phyloP scores from a whole-genome alignment of 352 stramenopile genomes.

The Globisporangium viniferum region DNA sequence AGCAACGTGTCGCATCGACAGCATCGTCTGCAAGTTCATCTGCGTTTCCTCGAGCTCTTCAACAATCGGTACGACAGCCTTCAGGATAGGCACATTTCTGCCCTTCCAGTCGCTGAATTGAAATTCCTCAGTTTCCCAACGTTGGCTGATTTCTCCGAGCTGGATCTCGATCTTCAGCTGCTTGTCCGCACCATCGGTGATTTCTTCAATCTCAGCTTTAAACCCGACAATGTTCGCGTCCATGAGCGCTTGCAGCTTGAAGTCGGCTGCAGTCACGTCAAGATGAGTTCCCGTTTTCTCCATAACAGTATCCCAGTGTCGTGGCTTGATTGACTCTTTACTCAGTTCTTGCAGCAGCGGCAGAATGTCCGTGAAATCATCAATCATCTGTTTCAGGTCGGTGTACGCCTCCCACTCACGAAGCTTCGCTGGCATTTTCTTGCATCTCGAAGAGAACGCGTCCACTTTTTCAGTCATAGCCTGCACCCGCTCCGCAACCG shows the following conservation, averaged over 20 bases:
- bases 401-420: conserved; percentile 97
- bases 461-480: conserved; percentile 97
- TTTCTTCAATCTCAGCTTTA: conserved; percentile 96
- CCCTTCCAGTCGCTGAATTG: conserved; percentile 94
- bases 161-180: conserved; percentile 97
- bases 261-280: conserved; percentile 92
- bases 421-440: conserved; percentile 96
- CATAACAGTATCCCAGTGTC: conserved; percentile 98
- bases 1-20: conserved; percentile 96
- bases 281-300: conserved; percentile 92
- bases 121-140: conserved; percentile 95
- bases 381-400: conserved; percentile 95
- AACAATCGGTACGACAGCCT: conserved; percentile 93
- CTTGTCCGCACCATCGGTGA: conserved; percentile 97
- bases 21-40: conserved; percentile 98
- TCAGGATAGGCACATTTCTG: conserved; percentile 94
- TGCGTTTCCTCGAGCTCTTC: conserved; percentile 98
- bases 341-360: conserved; percentile 96
- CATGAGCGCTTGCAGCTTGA: conserved; percentile 95
- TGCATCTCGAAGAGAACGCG: conserved; percentile 93
- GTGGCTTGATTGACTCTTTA: conserved; percentile 94
- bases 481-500: conserved; percentile 92
- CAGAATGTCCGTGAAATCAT: conserved; percentile 97
- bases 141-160: conserved; percentile 91
- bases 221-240: conserved; percentile 90